Percentiles rank a stretch among this genome's conserved stretches.
Conservation (phyloP, 179 eudicot species). For the Spinacia oleracea region DNA sequence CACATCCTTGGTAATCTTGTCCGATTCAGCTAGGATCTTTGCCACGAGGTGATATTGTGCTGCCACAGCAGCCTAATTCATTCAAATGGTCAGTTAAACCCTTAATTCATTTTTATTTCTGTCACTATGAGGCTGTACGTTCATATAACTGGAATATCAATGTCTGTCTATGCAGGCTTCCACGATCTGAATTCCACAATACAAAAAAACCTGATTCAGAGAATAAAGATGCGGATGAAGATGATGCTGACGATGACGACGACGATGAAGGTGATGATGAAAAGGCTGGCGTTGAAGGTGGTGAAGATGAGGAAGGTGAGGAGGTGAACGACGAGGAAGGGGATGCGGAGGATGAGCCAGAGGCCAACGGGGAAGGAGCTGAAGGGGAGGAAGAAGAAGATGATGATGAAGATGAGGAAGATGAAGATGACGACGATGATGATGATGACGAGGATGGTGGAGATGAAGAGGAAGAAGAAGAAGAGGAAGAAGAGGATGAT, state of each 20-base stretch:
- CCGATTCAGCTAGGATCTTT: slow-evolving; percentile 38
- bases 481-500: slow-evolving; percentile 34
- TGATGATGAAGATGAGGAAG: slow-evolving; percentile 22
- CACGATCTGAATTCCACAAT: slow-evolving; percentile 39
- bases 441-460: slow-evolving; percentile 28
- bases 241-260: slow-evolving; percentile 48
- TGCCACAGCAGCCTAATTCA: slow-evolving; percentile 34
- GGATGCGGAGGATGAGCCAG: slow-evolving; percentile 49
- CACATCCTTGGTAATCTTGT: slow-evolving; percentile 2
- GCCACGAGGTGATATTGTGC: slow-evolving; percentile 32
- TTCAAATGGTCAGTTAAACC: slow-evolving; percentile 34
- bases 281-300: slow-evolving; percentile 40
- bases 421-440: slow-evolving; percentile 24
- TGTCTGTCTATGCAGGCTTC: slow-evolving; percentile 40
- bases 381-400: slow-evolving; percentile 38
- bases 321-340: slow-evolving; percentile 58
- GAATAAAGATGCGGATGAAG: slow-evolving; percentile 55
- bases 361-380: slow-evolving; percentile 45
- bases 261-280: slow-evolving; percentile 40
- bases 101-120: background rate
- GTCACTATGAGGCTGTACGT: background rate
- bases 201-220: slow-evolving; percentile 43
- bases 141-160: background rate
- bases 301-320: slow-evolving; percentile 46
- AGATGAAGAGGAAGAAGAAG: slow-evolving; percentile 22